Evolutionary conservation across 192 early-diverging fungal species (phyloP).

Genomic region (Coemansia sp.): DNA sequence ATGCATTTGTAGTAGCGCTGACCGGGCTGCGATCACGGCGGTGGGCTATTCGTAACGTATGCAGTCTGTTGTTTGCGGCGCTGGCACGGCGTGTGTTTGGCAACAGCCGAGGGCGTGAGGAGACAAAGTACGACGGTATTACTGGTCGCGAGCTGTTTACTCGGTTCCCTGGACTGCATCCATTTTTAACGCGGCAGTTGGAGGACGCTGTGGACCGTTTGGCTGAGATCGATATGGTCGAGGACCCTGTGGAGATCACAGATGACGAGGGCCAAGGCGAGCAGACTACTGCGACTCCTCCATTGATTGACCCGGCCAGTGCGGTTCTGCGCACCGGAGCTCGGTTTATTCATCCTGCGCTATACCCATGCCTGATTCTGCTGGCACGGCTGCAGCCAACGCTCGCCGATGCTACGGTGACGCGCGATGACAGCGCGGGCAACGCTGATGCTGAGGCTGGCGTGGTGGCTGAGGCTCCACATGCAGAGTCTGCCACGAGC

Average conservation of each 20-base stretch:
- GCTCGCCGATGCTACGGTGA: constrained; percentile 36
- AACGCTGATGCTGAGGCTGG: constrained; percentile 9
- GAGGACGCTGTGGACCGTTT: constrained; percentile 64
- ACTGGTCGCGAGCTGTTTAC: constrained; percentile 90
- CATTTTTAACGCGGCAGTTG: constrained; percentile 75
- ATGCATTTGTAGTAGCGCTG: constrained; percentile 77
- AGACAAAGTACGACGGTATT: constrained; percentile 72
- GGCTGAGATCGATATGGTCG: constrained; percentile 26
- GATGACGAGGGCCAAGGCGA: neutral
- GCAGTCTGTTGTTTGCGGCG: constrained; percentile 88
- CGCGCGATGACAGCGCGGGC: neutral
- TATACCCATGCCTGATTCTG: constrained; percentile 89
- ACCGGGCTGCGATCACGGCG: constrained; percentile 73
- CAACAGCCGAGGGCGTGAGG: constrained; percentile 72
- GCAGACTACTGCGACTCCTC: neutral
- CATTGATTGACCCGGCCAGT: constrained; percentile 8
- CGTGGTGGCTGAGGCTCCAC: constrained; percentile 28
- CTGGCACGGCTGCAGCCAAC: constrained; percentile 78
- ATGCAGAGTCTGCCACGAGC: constrained; percentile 27
- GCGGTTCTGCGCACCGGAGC: constrained; percentile 39
- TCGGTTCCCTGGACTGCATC: constrained; percentile 76
- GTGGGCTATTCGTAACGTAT: constrained; percentile 94
- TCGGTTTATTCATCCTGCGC: constrained; percentile 73
- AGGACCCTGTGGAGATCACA: constrained; percentile 9
- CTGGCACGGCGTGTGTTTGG: constrained; percentile 83